Conservation (phyloP, 2,329 filamentous ascomycete genomes). For the Chalaropsis ovoidea region DNA sequence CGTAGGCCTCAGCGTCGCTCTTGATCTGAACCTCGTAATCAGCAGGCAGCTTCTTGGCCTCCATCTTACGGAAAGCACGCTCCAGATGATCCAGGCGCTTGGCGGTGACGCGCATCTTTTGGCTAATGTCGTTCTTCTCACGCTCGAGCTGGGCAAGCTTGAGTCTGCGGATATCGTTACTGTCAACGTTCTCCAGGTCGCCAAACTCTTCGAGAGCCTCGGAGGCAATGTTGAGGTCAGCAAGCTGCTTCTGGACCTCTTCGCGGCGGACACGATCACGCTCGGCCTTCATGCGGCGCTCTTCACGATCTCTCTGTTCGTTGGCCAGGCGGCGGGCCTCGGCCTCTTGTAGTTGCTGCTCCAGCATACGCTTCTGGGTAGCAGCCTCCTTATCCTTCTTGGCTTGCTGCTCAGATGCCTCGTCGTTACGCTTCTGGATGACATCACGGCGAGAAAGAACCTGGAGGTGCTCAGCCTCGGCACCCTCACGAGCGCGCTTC, state of each 20-base stretch:
- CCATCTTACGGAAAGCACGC: conserved; percentile 91
- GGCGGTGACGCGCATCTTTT: conserved; percentile 80
- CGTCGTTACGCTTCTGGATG: conserved; percentile 95
- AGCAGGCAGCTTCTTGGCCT: conserved; percentile 76
- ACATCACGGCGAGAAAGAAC: conserved; percentile 76
- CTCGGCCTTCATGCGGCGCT: conserved; percentile 75
- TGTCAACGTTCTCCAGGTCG: conserved; percentile 77
- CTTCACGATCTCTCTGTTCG: conserved; percentile 84
- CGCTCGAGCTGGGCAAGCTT: conserved; percentile 94
- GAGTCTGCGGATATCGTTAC: conserved; percentile 80
- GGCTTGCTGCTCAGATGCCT: conserved; percentile 78
- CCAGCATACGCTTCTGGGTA: conserved; percentile 72
- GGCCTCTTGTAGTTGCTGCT: conserved; percentile 79
- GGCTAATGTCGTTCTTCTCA: conserved; percentile 92
- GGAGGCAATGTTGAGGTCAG: conserved; percentile 79
- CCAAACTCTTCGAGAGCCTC: conserved; percentile 65
- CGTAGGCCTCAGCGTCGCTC: conserved; percentile 67
- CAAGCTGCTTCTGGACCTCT: conserved; percentile 85
- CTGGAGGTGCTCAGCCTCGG: conserved; percentile 83
- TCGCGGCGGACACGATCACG: conserved; percentile 82
- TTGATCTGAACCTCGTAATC: conserved; percentile 80
- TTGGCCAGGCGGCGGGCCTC: conserved; percentile 82
- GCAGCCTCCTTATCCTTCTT: conserved; percentile 89
- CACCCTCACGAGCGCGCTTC: conserved; percentile 70
- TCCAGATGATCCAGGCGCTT: conserved; percentile 97